Evolutionary conservation across 2,329 filamentous ascomycete species (phyloP).

Genomic region (Xylariaceae sp.): DNA sequence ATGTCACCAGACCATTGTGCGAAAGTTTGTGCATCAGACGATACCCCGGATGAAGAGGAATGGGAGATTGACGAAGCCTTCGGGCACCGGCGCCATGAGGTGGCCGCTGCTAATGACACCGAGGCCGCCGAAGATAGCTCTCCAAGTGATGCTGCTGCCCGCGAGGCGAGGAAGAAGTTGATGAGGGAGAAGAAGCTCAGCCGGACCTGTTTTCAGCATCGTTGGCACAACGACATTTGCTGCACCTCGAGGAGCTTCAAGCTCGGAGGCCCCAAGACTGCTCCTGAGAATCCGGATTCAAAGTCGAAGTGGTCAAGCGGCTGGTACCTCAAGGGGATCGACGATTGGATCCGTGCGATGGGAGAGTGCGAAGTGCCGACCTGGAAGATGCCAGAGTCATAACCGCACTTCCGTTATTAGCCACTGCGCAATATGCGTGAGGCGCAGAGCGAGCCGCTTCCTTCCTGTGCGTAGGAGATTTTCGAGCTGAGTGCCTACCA

Average conservation of each 20-base stretch:
- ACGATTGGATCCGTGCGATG: slow-evolving; percentile 37
- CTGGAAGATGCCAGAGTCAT: slow-evolving; percentile 31
- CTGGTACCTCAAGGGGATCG: slow-evolving; percentile 39
- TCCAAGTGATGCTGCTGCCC: slow-evolving; percentile 14
- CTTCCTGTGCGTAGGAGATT: no score
- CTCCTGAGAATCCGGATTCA: slow-evolving; percentile 19
- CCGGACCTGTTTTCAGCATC: slow-evolving; percentile 38
- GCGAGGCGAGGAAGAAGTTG: slow-evolving; percentile 14
- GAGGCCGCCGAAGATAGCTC: slow-evolving; percentile 20
- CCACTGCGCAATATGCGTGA: no score
- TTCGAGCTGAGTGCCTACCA: no score
- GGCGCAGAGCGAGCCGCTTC: no score
- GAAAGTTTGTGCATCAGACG: slow-evolving; percentile 38
- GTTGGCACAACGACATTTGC: slow-evolving; percentile 36
- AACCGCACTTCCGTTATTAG: no score
- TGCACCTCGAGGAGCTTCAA: slow-evolving; percentile 37
- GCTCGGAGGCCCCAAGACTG: slow-evolving; percentile 31
- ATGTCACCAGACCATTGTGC: slow-evolving; percentile 38
- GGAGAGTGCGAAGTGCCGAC: slow-evolving; percentile 33
- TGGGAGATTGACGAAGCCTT: slow-evolving; percentile 14
- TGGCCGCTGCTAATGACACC: slow-evolving; percentile 18
- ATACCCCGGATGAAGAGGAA: slow-evolving; percentile 29
- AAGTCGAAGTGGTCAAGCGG: slow-evolving; percentile 33
- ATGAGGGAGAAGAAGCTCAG: slow-evolving; percentile 25
- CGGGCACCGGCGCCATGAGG: slow-evolving; percentile 17